Evolutionary conservation across 208 protist genomes (phyloP).

Genomic region (Trypanosoma lewisi): DNA sequence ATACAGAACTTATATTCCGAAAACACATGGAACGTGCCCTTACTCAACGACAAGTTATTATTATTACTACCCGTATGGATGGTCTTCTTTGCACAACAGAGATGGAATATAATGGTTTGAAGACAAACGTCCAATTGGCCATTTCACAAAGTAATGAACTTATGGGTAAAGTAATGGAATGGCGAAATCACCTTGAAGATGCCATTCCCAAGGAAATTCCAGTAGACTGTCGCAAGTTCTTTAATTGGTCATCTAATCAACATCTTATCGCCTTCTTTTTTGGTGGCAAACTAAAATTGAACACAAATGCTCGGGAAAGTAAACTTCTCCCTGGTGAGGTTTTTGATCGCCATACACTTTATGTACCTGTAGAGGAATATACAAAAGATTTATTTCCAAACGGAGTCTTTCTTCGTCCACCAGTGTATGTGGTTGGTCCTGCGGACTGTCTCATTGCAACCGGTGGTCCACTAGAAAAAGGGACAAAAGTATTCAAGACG

Average conservation of each 20-base stretch:
- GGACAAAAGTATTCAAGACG: conserved; percentile 80
- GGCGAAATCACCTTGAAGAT: conserved; percentile 62
- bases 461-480: conserved; percentile 68
- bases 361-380: conserved; percentile 38
- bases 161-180: conserved; percentile 59
- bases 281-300: conserved; percentile 87
- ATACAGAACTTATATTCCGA: conserved; percentile 91
- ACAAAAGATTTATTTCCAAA: conserved; percentile 50
- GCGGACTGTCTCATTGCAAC: conserved; percentile 85
- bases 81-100: conserved; percentile 89
- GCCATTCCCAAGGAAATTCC: conserved; percentile 82
- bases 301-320: conserved; percentile 82
- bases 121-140: conserved; percentile 87
- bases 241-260: conserved; percentile 92
- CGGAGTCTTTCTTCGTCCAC: conserved; percentile 85
- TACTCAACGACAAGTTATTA: conserved; percentile 75
- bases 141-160: conserved; percentile 77
- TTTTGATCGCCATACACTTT: conserved; percentile 84
- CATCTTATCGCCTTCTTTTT: conserved; percentile 89
- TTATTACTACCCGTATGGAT: conserved; percentile 87
- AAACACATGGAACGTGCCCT: conserved; percentile 87
- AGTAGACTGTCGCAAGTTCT: conserved; percentile 83
- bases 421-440: conserved; percentile 74
- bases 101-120: conserved; percentile 94
- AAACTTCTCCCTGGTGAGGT: conserved; percentile 71